Conservation (phyloP, 495 filamentous ascomycete genomes). For the Cercophora sp. region DNA sequence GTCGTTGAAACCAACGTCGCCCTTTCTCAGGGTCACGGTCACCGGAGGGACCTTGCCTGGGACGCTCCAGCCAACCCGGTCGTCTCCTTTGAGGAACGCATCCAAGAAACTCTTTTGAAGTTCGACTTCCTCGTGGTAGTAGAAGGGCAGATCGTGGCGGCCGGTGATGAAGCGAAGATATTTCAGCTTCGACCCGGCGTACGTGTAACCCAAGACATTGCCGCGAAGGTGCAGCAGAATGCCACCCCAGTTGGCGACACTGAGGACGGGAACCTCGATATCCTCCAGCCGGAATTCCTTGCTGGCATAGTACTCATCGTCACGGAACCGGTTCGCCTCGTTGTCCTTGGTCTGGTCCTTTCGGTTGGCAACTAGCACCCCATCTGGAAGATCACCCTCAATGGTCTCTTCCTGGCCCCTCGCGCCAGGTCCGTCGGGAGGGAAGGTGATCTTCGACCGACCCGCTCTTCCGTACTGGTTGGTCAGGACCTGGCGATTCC, state of each 20-base stretch:
- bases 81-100: conserved; percentile 63
- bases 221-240: conserved; percentile 61
- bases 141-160: conserved; percentile 68
- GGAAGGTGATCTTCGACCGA: conserved; percentile 24
- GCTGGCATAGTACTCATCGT: conserved; percentile 58
- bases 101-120: conserved; percentile 62
- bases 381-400: conserved; percentile 50
- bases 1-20: conserved; percentile 60
- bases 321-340: conserved; percentile 47
- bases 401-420: conserved; percentile 54
- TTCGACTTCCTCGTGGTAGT: conserved; percentile 61
- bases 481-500: conserved; percentile 57
- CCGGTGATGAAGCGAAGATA: conserved; percentile 65
- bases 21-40: conserved; percentile 55
- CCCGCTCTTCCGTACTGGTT: conserved; percentile 58
- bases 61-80: conserved; percentile 53
- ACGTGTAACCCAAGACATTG: conserved; percentile 59
- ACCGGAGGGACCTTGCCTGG: conserved; percentile 54
- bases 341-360: conserved; percentile 61
- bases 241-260: conserved; percentile 64
- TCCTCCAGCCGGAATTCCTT: conserved; percentile 60
- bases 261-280: conserved; percentile 58
- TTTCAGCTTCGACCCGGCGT: conserved; percentile 58
- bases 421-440: conserved; percentile 34
- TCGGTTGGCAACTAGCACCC: conserved; percentile 48